phyloP scores from a whole-genome alignment of 495 filamentous ascomycete species.

The Niebla homalea region DNA sequence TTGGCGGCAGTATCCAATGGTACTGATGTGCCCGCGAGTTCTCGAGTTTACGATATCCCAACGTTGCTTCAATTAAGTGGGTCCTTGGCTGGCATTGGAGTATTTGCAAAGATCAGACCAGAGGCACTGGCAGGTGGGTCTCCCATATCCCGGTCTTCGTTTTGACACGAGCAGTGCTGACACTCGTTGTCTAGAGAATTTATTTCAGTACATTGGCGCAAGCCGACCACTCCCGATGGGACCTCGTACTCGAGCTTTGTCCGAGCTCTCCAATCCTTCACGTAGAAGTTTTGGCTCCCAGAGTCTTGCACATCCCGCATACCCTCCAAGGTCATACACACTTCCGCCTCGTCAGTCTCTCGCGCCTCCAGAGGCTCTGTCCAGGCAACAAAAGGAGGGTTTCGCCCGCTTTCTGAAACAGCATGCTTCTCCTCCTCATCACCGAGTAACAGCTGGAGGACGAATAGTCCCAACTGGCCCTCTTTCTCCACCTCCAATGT shows the following conservation, averaged over 20 bases:
- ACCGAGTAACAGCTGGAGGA: constrained; percentile 54
- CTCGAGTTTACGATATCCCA: constrained; percentile 4
- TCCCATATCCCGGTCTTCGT: too few relatives aligned
- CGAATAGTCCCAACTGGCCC: constrained; percentile 42
- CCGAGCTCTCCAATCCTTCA: constrained; percentile 8
- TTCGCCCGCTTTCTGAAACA: constrained; percentile 42
- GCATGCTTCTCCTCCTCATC: constrained; percentile 44
- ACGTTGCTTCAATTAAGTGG: constrained; percentile 7
- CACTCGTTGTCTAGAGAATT: constrained; percentile 2
- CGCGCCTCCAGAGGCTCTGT: constrained; percentile 16
- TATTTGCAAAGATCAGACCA: constrained; percentile 11
- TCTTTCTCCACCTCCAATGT: constrained; percentile 21
- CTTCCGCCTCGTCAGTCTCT: constrained; percentile 13
- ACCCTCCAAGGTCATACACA: background rate
- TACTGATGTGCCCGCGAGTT: background rate
- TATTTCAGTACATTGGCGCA: constrained; percentile 13
- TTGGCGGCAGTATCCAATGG: background rate
- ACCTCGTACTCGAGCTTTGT: constrained; percentile 3
- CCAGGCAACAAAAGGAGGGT: constrained; percentile 24
- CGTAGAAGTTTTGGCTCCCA: background rate
- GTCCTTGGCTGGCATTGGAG: constrained; percentile 5
- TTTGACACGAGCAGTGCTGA: background rate
- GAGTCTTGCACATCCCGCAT: background rate
- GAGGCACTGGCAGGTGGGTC: constrained; percentile 12
- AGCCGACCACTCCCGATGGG: background rate